Evolutionary conservation across 2,329 filamentous ascomycete species (phyloP).

Genomic region (Grosmannia huntii): DNA sequence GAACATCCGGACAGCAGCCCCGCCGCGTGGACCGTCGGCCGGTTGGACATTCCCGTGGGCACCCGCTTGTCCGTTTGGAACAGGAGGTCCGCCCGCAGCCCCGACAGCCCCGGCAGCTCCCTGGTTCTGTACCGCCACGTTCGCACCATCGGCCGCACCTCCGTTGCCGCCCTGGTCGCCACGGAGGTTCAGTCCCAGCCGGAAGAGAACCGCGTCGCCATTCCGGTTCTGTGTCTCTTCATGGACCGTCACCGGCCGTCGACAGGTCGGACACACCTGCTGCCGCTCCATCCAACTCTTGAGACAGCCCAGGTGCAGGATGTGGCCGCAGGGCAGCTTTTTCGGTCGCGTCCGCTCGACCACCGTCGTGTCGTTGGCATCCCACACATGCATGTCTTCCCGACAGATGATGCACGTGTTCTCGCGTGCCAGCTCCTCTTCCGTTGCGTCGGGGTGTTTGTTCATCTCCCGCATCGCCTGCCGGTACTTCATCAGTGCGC

Average conservation of each 20-base stretch:
- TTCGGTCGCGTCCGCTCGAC: conserved; percentile 82
- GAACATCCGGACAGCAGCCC: conserved; percentile 19
- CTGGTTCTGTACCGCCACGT: conserved; percentile 1
- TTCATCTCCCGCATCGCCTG: conserved; percentile 93
- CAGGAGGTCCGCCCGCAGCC: neutral
- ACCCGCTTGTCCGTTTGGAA: neutral
- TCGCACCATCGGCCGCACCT: conserved; percentile 14
- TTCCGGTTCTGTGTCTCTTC: conserved; percentile 17
- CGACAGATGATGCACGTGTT: conserved; percentile 97
- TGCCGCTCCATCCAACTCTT: conserved; percentile 96
- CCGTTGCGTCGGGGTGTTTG: conserved; percentile 78
- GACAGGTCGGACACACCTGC: conserved; percentile 92
- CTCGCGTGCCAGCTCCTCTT: conserved; percentile 71
- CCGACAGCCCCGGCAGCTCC: neutral
- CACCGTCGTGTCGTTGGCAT: conserved; percentile 46
- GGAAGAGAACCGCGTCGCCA: conserved; percentile 22
- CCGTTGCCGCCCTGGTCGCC: conserved; percentile 10
- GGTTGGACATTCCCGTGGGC: neutral
- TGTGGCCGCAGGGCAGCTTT: conserved; percentile 92
- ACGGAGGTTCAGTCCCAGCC: conserved; percentile 18
- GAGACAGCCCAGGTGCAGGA: conserved; percentile 85
- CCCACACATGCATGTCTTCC: conserved; percentile 85
- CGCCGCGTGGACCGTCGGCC: neutral
- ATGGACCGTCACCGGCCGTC: conserved; percentile 63
- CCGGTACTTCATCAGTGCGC: conserved; percentile 78